A percentile compares a stretch with the other conserved stretches of the same genome.
phyloP scores from a whole-genome alignment of 2,329 filamentous ascomycete genomes.

The Pseudocercospora fijiensis region DNA sequence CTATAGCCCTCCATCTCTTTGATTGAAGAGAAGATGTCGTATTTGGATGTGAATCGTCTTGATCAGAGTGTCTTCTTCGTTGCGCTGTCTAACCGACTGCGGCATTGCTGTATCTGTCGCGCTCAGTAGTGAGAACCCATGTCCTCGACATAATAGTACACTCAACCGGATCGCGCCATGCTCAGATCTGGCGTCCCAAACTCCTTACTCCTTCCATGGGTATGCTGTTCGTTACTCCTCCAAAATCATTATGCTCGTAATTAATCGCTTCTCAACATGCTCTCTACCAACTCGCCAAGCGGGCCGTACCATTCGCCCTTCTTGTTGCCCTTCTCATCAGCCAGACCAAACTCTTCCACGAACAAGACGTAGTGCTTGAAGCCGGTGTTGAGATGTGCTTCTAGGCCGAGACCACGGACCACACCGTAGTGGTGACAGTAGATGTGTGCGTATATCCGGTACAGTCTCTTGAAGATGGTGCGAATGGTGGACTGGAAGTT shows the following conservation, averaged over 20 bases:
- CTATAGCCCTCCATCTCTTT: neutral
- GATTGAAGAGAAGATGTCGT: neutral
- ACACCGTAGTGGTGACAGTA: slow-evolving; percentile 99
- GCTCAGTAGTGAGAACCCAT: neutral
- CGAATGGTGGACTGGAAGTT: slow-evolving; percentile 90
- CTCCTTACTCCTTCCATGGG: neutral
- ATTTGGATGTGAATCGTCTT: neutral
- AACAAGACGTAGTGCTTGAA: slow-evolving; percentile 99
- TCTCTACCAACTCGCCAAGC: slow-evolving; percentile 91
- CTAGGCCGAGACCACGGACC: slow-evolving; percentile 87
- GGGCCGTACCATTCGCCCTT: slow-evolving; percentile 89
- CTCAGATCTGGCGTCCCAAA: neutral
- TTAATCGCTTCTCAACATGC: slow-evolving; percentile 90
- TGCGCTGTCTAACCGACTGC: neutral
- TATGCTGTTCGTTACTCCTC: slow-evolving; percentile 6
- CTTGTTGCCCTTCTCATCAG: slow-evolving; percentile 68
- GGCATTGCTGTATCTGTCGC: neutral
- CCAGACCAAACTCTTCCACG: slow-evolving; percentile 91
- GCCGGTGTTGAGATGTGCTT: slow-evolving; percentile 96
- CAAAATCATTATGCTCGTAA: slow-evolving; percentile 3
- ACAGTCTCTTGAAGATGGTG: slow-evolving; percentile 99
- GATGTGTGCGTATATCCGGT: slow-evolving; percentile 94
- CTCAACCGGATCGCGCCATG: neutral
- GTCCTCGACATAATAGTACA: neutral
- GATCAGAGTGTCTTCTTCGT: neutral